Evolutionary conservation across 2,329 filamentous ascomycete species (phyloP).

Genomic region (Verticillium alfalfae): DNA sequence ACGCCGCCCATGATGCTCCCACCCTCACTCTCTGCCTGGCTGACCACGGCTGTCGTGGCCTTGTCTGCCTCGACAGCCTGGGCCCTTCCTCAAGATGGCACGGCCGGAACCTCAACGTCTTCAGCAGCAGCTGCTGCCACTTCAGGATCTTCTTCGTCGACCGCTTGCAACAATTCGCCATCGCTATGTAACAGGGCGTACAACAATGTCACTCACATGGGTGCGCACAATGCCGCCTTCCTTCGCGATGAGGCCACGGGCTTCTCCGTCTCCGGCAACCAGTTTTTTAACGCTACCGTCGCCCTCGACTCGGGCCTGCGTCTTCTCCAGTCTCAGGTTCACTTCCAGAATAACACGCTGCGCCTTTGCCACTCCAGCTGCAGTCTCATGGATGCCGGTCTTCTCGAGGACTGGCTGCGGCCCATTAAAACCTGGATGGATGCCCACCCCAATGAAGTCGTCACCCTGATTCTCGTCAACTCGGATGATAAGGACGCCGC

Average conservation of each 20-base stretch:
- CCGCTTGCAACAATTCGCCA: conserved; percentile 77
- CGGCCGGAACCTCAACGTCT: conserved; percentile 10
- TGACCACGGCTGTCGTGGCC: not conserved
- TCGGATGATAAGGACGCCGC: conserved; percentile 51
- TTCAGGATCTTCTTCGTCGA: conserved; percentile 21
- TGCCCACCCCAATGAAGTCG: conserved; percentile 65
- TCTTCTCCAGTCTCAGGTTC: conserved; percentile 67
- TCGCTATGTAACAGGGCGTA: conserved; percentile 66
- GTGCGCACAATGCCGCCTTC: conserved; percentile 71
- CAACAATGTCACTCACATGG: conserved; percentile 72
- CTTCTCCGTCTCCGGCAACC: conserved; percentile 63
- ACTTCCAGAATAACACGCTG: conserved; percentile 53
- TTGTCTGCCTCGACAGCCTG: not conserved
- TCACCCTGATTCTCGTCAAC: conserved; percentile 71
- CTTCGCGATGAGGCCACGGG: conserved; percentile 57
- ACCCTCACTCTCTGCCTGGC: not conserved
- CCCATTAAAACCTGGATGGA: conserved; percentile 66
- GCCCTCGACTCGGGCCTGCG: conserved; percentile 68
- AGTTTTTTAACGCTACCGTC: conserved; percentile 66
- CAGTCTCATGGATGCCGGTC: conserved; percentile 62
- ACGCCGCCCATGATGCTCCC: not conserved
- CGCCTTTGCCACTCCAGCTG: conserved; percentile 68
- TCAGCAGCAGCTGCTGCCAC: conserved; percentile 1
- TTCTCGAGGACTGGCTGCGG: conserved; percentile 57
- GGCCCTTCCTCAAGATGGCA: not conserved